A percentile compares a stretch with the other conserved stretches of the same genome.
phyloP scores from a whole-genome alignment of 768 basidiomycete genomes.

The Baorangia bicolor region DNA sequence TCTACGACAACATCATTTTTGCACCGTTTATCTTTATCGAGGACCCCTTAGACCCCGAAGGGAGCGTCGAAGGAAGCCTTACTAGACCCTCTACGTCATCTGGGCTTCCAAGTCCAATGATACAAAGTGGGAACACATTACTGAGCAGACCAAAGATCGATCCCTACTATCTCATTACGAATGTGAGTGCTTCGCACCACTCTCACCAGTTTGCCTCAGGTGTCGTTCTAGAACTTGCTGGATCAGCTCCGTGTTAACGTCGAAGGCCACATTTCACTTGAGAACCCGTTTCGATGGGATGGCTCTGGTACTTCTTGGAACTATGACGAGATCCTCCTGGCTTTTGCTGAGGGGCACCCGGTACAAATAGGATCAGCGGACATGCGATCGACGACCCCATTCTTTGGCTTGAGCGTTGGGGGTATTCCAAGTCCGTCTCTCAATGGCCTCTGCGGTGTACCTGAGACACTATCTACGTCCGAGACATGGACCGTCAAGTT shows the following conservation, averaged over 20 bases:
- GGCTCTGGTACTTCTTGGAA: constrained; percentile 69
- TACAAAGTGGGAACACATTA: constrained; percentile 36
- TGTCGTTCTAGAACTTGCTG: constrained; percentile 53
- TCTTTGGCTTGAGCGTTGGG: constrained; percentile 41
- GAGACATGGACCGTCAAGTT: constrained; percentile 58
- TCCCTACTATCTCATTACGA: constrained; percentile 86
- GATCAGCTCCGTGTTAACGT: constrained; percentile 69
- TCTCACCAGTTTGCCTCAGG: constrained; percentile 7
- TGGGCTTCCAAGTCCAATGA: constrained; percentile 29
- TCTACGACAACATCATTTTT: constrained; percentile 95
- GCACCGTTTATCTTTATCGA: constrained; percentile 97
- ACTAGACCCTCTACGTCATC: constrained; percentile 41
- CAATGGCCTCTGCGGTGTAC: constrained; percentile 25
- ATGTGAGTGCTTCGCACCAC: constrained; percentile 44
- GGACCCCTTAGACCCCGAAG: constrained; percentile 74
- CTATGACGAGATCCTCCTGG: constrained; percentile 59
- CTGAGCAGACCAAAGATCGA: constrained; percentile 74
- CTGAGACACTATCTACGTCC: constrained; percentile 25
- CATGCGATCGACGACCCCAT: constrained; percentile 39
- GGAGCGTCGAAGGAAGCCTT: constrained; percentile 39
- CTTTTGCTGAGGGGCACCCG: constrained; percentile 59
- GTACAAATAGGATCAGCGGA: constrained; percentile 55
- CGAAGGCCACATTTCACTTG: constrained; percentile 51
- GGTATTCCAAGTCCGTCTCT: constrained; percentile 34
- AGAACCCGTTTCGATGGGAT: constrained; percentile 66